Conservation (phyloP, 352 stramenopile species). For the Pythium phragmitis region DNA sequence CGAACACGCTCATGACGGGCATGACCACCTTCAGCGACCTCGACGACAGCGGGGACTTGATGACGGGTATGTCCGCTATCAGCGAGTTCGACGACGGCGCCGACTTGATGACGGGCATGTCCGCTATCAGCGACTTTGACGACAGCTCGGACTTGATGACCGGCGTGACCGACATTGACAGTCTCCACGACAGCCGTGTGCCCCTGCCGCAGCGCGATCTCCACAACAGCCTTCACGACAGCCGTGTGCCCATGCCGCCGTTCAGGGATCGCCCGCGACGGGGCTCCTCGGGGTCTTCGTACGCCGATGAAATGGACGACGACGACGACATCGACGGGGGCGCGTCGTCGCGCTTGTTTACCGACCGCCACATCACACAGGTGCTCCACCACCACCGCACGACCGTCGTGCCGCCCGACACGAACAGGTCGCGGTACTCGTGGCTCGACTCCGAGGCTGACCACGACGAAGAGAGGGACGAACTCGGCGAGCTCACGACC, state of each 20-base stretch:
- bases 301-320: conserved; percentile 16
- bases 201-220: background rate
- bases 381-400: conserved; percentile 1
- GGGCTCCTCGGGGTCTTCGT: conserved; percentile 16
- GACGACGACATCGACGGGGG: background rate
- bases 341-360: conserved; percentile 3
- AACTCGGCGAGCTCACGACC: conserved; percentile 15
- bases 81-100: too few relatives aligned
- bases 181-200: conserved; percentile 14
- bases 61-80: too few relatives aligned
- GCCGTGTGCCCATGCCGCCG: background rate
- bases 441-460: conserved; percentile 7
- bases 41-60: too few relatives aligned
- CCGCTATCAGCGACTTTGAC: background rate
- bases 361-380: background rate
- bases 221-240: background rate
- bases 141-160: background rate
- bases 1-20: too few relatives aligned
- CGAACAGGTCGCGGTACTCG: conserved; percentile 6
- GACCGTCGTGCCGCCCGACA: background rate
- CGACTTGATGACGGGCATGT: too few relatives aligned
- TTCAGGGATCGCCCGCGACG: background rate
- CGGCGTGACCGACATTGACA: background rate
- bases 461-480: background rate
- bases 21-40: too few relatives aligned